Percentiles rank a stretch among this genome's conserved stretches.
Conservation (phyloP, 1,284 basidiomycete genomes). For the Austropuccinia psidii region DNA sequence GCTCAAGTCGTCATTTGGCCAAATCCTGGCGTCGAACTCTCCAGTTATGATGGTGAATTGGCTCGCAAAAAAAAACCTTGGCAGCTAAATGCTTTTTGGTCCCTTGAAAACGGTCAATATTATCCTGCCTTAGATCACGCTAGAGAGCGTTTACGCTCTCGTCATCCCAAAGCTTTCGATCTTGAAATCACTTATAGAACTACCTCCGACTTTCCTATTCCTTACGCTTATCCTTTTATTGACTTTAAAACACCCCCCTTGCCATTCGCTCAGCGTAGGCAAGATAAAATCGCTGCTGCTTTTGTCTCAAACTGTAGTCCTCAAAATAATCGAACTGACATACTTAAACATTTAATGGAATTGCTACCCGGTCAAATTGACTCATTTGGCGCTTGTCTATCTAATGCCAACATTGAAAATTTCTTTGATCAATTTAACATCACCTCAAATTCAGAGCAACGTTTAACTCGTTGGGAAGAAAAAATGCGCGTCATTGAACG, state of each 20-base stretch:
- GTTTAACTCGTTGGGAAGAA: not conserved
- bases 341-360: not conserved
- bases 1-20: slow-evolving; percentile 18
- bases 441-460: not conserved
- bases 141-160: not conserved
- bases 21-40: not conserved
- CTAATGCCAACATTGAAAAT: not conserved
- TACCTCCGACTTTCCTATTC: slow-evolving; percentile 17
- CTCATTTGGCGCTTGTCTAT: slow-evolving; percentile 10
- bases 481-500: not conserved
- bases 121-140: not conserved
- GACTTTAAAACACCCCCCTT: not conserved
- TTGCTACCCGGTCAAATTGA: slow-evolving; percentile 18
- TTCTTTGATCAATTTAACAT: not conserved
- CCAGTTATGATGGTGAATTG: not conserved
- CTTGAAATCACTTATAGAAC: slow-evolving; percentile 11
- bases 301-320: slow-evolving; percentile 21
- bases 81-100: slow-evolving; percentile 10
- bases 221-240: slow-evolving; percentile 17
- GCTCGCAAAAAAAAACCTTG: not conserved
- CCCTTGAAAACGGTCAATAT: slow-evolving; percentile 6
- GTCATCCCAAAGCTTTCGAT: not conserved
- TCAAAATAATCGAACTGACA: not conserved
- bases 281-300: slow-evolving; percentile 12
- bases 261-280: not conserved